Evolutionary conservation across 2,329 filamentous ascomycete species (phyloP).

Genomic region (Pestalotiopsis sp.): DNA sequence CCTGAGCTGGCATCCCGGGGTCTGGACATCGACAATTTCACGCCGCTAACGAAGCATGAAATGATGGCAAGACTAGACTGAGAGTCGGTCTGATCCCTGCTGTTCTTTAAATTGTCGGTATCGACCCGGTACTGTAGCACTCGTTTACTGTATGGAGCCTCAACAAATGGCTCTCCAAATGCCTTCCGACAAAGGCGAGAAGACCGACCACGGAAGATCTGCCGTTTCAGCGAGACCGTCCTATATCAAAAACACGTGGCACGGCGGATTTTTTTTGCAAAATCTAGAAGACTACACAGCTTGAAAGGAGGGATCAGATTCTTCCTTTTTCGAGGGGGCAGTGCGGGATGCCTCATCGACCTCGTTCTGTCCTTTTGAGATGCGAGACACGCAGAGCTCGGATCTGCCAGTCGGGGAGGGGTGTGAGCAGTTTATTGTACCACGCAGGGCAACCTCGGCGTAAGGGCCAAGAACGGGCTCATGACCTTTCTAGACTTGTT

Average conservation of each 20-base stretch:
- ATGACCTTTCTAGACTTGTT: conserved; percentile 48
- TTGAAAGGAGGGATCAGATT: neutral
- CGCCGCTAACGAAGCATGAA: conserved; percentile 86
- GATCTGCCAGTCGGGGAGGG: neutral
- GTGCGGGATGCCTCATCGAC: neutral
- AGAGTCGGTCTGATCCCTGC: conserved; percentile 41
- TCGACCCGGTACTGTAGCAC: conserved; percentile 31
- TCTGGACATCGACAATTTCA: conserved; percentile 92
- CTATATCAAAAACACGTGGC: conserved; percentile 5
- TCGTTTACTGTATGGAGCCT: conserved; percentile 31
- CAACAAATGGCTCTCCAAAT: conserved; percentile 26
- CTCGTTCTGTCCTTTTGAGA: neutral
- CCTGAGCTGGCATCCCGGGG: conserved; percentile 74
- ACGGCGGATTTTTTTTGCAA: conserved; percentile 4
- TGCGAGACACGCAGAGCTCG: neutral
- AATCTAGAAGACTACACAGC: conserved; percentile 6
- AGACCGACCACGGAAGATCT: conserved; percentile 9
- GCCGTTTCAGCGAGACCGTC: neutral
- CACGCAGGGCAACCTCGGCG: neutral
- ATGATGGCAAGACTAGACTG: conserved; percentile 98
- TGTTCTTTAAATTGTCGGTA: conserved; percentile 34
- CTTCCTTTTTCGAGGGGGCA: neutral
- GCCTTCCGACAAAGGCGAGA: conserved; percentile 22
- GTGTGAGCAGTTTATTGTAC: neutral
- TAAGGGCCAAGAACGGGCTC: conserved; percentile 5